Percentiles rank a stretch among this genome's conserved stretches.
phyloP scores from a whole-genome alignment of 352 stramenopile genomes.

The Globisporangium irregulare region DNA sequence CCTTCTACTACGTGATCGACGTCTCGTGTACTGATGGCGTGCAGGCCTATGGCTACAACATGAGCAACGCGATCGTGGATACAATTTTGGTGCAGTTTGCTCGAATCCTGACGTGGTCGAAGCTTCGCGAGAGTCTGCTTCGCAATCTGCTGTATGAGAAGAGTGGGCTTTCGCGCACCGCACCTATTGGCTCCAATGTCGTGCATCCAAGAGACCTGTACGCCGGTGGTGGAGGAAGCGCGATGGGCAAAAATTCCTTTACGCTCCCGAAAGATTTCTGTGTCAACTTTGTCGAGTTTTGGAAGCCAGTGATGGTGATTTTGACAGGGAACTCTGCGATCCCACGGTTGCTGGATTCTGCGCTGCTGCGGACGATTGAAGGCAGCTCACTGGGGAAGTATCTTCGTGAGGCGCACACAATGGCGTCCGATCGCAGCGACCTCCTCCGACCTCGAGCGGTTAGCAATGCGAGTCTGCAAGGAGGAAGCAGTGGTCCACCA shows the following conservation, averaged over 20 bases:
- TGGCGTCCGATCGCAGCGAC: constrained; percentile 18
- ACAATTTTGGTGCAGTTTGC: constrained; percentile 48
- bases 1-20: constrained; percentile 76
- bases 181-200: constrained; percentile 44
- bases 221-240: constrained; percentile 29
- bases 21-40: constrained; percentile 58
- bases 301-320: constrained; percentile 38
- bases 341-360: constrained; percentile 42
- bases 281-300: constrained; percentile 62
- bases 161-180: constrained; percentile 40
- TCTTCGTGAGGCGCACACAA: constrained; percentile 52
- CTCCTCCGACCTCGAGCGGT: constrained; percentile 22
- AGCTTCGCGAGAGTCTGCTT: constrained; percentile 64
- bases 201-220: constrained; percentile 62
- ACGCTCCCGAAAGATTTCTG: constrained; percentile 47
- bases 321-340: constrained; percentile 41
- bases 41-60: constrained; percentile 74
- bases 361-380: constrained; percentile 42
- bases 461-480: constrained; percentile 33
- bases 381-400: constrained; percentile 48
- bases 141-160: constrained; percentile 59
- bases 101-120: constrained; percentile 67
- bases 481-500: constrained; percentile 26
- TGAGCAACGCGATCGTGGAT: constrained; percentile 62
- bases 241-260: constrained; percentile 26